phyloP scores from a whole-genome alignment of 108 stramenopile genomes.

The Aurantiochytrium sp. region DNA sequence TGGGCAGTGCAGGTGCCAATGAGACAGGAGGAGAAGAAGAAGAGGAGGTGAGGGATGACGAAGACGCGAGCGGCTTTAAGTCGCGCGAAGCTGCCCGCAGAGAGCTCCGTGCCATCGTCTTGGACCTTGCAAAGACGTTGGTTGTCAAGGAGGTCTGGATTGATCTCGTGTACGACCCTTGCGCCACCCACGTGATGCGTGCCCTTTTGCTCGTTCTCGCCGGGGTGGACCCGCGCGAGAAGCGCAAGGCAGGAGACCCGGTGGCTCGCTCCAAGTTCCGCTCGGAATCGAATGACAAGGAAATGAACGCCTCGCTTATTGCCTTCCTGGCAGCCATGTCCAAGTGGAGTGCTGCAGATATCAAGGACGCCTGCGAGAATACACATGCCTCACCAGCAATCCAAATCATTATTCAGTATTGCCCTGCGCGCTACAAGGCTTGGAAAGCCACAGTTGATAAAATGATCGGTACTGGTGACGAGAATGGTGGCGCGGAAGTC shows the following conservation, averaged over 20 bases:
- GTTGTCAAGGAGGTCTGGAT: slow-evolving; percentile 3
- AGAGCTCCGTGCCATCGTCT: neutral
- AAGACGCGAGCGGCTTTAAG: neutral
- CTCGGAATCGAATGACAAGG: neutral
- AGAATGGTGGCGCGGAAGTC: neutral
- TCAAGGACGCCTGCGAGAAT: slow-evolving; percentile 1
- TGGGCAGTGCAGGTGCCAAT: neutral
- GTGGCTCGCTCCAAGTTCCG: neutral
- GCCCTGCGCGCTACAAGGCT: neutral
- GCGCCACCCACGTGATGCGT: neutral
- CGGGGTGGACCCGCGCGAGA: neutral
- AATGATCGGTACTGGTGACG: neutral
- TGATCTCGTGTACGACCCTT: neutral
- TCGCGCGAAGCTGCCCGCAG: neutral
- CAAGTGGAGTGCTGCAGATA: neutral
- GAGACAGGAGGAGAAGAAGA: neutral
- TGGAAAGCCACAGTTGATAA: neutral
- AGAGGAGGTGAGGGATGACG: neutral
- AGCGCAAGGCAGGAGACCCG: neutral
- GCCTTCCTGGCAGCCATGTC: neutral
- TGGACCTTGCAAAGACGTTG: neutral
- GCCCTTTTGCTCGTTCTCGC: neutral
- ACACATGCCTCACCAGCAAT: neutral
- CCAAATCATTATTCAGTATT: neutral
- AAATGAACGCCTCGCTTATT: neutral